These are phyloP conservation scores for Pseudonitzschia pungens DNA, from an alignment of 108 stramenopile species.

Conservation along the genomic window DNA sequence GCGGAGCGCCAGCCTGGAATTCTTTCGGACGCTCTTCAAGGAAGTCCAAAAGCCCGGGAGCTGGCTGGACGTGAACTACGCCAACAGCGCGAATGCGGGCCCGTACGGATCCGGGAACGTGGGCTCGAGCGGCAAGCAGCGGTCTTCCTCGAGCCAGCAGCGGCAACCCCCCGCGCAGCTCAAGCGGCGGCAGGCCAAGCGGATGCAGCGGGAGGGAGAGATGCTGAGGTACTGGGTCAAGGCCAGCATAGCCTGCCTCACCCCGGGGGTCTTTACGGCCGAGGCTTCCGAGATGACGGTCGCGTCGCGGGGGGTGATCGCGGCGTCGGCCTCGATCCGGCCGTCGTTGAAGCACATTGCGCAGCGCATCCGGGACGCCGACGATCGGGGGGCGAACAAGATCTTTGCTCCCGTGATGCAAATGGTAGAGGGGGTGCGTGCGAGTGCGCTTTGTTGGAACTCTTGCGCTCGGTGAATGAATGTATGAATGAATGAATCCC, in stretches of 20 bases:
- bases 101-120: slow-evolving; percentile 38
- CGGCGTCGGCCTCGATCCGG: slow-evolving; percentile 68
- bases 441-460: too few species aligned
- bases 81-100: slow-evolving; percentile 30
- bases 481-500: too few species aligned
- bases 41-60: slow-evolving; percentile 74
- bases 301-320: slow-evolving; percentile 69
- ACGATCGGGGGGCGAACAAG: slow-evolving; percentile 77
- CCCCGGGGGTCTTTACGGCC: slow-evolving; percentile 71
- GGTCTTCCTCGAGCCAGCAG: slow-evolving; percentile 7
- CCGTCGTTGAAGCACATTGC: slow-evolving; percentile 78
- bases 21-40: slow-evolving; percentile 67
- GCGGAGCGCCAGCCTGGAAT: slow-evolving; percentile 62
- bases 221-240: slow-evolving; percentile 79
- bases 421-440: slow-evolving; percentile 75
- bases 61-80: slow-evolving; percentile 56
- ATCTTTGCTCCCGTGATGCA: slow-evolving; percentile 83
- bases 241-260: slow-evolving; percentile 60
- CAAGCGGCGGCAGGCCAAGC: slow-evolving; percentile 50
- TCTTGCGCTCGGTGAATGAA: too few species aligned
- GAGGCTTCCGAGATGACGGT: slow-evolving; percentile 54
- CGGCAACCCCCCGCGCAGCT: slow-evolving; percentile 39
- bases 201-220: slow-evolving; percentile 57
- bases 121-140: neutral
- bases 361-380: slow-evolving; percentile 67